Evolutionary conservation across 345 rosid species (phyloP).

Genomic region (Moricandia moricandioides): DNA sequence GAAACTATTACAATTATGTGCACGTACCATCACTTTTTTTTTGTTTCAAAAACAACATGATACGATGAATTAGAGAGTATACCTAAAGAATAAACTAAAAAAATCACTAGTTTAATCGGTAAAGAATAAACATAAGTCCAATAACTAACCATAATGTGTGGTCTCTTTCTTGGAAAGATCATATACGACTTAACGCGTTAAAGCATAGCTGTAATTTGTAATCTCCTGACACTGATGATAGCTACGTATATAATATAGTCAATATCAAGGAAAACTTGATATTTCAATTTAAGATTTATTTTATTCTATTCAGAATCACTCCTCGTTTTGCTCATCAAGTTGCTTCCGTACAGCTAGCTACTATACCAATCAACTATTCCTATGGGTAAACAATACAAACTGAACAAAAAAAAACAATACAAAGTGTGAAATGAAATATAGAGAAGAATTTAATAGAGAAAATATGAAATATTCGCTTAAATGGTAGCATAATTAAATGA

Average conservation of each 20-base stretch:
- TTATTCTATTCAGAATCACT: slow-evolving; percentile 13
- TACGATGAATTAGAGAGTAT: not conserved
- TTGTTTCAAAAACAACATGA: not conserved
- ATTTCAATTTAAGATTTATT: not conserved
- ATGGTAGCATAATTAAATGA: not conserved
- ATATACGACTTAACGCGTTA: slow-evolving; percentile 30
- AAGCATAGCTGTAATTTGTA: slow-evolving; percentile 37
- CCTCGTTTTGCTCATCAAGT: slow-evolving; percentile 37
- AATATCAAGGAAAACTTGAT: not conserved
- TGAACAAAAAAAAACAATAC: not conserved
- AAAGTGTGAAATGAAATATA: not conserved
- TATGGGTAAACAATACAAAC: not conserved
- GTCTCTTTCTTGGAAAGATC: slow-evolving; percentile 29
- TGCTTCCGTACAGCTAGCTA: slow-evolving; percentile 37
- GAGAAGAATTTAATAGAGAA: not conserved
- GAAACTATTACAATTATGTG: not conserved
- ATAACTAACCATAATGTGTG: not conserved
- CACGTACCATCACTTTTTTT: slow-evolving; percentile 8
- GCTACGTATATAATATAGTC: slow-evolving; percentile 17
- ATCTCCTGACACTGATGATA: slow-evolving; percentile 26
- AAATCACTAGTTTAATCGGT: not conserved
- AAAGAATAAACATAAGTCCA: slow-evolving; percentile 14
- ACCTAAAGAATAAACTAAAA: not conserved
- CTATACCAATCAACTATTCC: not conserved
- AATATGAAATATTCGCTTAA: not conserved